Evolutionary conservation across 768 basidiomycete genomes (phyloP), one percentile per base, ranked within the genome.

Genomic region (Calocybe indica): DNA sequence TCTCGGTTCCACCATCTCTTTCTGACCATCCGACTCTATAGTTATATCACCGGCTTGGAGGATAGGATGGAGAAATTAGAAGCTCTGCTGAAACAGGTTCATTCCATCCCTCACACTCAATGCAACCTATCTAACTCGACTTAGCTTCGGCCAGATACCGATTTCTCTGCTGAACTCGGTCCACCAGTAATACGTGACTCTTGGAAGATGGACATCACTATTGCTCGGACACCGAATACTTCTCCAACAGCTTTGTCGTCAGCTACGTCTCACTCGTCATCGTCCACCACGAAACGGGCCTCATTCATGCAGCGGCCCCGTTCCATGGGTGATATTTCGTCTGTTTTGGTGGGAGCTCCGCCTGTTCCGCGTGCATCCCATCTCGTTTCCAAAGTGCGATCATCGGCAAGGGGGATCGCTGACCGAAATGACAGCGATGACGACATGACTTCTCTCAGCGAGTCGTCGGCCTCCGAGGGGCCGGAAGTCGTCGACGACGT

Each of bases 151-250:
- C 86, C 85, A 30, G 76, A 78, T 51, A 59, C 64, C 39, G 81
- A 86, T 58, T 82, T 85, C 58, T 73, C 78, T 32, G 63, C 72
- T 14, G 78, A 83, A 52, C 68, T 88, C 40, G 85, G 85, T 0
- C 78, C 81, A 6, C 75, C 75, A 1, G 64, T 88, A 7, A 33
- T 77, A 40, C 78, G 83, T 34, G 83, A 74, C 53, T 84, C 83
- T 5, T 88, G 85, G 85, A 85, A 68, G 55, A 50, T 58, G 13
- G 54, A 54, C 6, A 52, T 55, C 2, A 31, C 43, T 7, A 22
- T 22, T 22, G 22, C 22, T 22, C 22, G 22, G 22, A 4, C 1
- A 22, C 22, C 22, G 22, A 22, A 22, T 22, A 22, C 22, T 22
- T 22, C 22, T 22, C 22, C 22, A 22, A 22, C 22, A 1, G 22